A percentile compares a stretch with the other conserved stretches of the same genome.
Conservation (phyloP, 371 early-diverging fungal species). For the Haplosporangium sp. region DNA sequence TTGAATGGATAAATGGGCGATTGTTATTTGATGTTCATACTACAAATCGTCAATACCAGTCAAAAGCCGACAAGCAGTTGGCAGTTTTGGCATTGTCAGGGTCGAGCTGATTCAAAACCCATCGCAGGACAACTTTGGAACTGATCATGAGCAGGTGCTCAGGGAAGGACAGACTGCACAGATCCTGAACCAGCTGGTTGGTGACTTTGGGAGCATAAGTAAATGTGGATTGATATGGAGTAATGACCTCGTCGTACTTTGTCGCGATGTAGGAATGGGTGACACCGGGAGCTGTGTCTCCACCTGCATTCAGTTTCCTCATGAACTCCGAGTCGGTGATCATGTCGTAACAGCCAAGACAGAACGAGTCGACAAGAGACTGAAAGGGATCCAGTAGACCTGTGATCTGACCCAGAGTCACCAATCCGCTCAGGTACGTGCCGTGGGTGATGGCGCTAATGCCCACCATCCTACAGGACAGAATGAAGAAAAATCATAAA, state of each 20-base stretch:
- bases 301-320: constrained; percentile 21
- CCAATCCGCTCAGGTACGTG: constrained; percentile 10
- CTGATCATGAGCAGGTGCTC: constrained; percentile 23
- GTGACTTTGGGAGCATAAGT: constrained; percentile 6
- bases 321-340: constrained; percentile 22
- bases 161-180: constrained; percentile 20
- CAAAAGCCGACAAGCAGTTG: constrained; percentile 25
- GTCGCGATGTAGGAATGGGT: constrained; percentile 30
- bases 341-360: constrained; percentile 17
- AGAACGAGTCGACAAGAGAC: constrained; percentile 14
- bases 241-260: constrained; percentile 30
- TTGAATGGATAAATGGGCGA: too few species aligned
- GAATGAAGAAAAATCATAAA: not conserved
- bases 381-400: constrained; percentile 11
- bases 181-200: constrained; percentile 24
- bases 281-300: constrained; percentile 20
- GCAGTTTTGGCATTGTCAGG: constrained; percentile 21
- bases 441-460: constrained; percentile 27
- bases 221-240: constrained; percentile 13
- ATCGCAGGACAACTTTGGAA: constrained; percentile 24
- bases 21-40: too few species aligned
- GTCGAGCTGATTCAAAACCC: constrained; percentile 34
- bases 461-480: constrained; percentile 23
- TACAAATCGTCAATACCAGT: constrained; percentile 25
- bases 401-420: constrained; percentile 11